These are phyloP conservation scores for Amphibolis antarctica DNA, from an alignment of 106 monocot genomes.

Conservation along the genomic window DNA sequence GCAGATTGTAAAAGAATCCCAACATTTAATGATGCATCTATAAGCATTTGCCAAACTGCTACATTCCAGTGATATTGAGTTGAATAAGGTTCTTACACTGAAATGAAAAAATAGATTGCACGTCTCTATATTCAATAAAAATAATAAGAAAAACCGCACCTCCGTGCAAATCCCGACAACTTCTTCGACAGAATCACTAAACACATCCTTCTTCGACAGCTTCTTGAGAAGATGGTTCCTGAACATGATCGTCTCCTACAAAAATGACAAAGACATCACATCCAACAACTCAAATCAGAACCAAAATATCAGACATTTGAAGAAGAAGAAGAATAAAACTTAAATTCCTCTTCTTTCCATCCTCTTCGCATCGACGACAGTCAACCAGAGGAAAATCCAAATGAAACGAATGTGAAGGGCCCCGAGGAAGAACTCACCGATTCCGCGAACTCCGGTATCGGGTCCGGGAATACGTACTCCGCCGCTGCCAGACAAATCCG, in stretches of 20 bases:
- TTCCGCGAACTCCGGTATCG: constrained; percentile 57
- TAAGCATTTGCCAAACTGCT: no score
- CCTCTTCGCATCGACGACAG: no score
- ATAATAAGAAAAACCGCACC: constrained; percentile 15
- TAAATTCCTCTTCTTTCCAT: no score
- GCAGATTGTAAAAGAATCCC: no score
- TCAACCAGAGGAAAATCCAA: not conserved
- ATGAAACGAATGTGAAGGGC: not conserved
- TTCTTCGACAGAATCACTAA: constrained; percentile 42
- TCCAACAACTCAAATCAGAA: not conserved
- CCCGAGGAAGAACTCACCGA: constrained; percentile 19
- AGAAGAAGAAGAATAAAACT: no score
- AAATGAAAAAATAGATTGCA: not conserved
- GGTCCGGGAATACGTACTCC: constrained; percentile 64
- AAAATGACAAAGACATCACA: constrained; percentile 5
- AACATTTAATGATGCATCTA: no score
- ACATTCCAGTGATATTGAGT: no score
- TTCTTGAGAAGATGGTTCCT: constrained; percentile 32
- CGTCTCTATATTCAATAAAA: not conserved
- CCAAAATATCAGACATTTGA: no score
- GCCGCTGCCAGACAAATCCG: constrained; percentile 14
- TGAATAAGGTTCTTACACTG: no score
- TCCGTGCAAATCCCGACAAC: constrained; percentile 43
- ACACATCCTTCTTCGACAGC: constrained; percentile 54
- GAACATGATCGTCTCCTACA: constrained; percentile 55